Percentiles rank a stretch among this genome's conserved stretches.
These are phyloP conservation scores for Leccinum fibrillosum DNA, from an alignment of 768 basidiomycete species.

Conservation along the genomic window DNA sequence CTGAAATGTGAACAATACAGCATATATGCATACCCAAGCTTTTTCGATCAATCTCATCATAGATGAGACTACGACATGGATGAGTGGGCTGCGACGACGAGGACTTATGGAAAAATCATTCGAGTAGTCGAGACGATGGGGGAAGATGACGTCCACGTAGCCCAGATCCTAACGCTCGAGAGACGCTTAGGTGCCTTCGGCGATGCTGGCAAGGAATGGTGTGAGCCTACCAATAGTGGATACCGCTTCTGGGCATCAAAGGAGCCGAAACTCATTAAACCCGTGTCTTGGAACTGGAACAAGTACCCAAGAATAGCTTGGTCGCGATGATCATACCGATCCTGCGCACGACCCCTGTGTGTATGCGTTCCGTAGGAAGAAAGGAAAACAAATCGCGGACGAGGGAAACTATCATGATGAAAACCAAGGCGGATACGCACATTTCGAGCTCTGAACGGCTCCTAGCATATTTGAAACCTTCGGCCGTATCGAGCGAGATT, in stretches of 20 bases:
- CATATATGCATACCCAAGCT: conserved; percentile 36
- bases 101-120: background rate
- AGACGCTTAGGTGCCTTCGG: conserved; percentile 50
- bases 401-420: background rate
- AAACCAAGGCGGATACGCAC: conserved; percentile 16
- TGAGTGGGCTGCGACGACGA: too few species aligned
- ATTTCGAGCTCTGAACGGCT: conserved; percentile 55
- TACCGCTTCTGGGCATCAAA: background rate
- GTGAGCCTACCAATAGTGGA: background rate
- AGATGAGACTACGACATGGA: conserved; percentile 23
- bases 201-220: conserved; percentile 32
- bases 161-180: conserved; percentile 50
- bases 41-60: conserved; percentile 52
- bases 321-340: conserved; percentile 52
- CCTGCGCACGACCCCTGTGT: conserved; percentile 47
- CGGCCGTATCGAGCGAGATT: conserved; percentile 47
- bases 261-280: conserved; percentile 20
- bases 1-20: background rate
- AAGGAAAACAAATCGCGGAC: background rate
- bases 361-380: background rate
- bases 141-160: conserved; percentile 48
- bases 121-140: conserved; percentile 43
- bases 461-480: conserved; percentile 33
- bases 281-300: conserved; percentile 42
- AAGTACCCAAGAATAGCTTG: conserved; percentile 51